Evolutionary conservation across 805 yeast genomes (phyloP).

Genomic region (Yarrowia bubula): DNA sequence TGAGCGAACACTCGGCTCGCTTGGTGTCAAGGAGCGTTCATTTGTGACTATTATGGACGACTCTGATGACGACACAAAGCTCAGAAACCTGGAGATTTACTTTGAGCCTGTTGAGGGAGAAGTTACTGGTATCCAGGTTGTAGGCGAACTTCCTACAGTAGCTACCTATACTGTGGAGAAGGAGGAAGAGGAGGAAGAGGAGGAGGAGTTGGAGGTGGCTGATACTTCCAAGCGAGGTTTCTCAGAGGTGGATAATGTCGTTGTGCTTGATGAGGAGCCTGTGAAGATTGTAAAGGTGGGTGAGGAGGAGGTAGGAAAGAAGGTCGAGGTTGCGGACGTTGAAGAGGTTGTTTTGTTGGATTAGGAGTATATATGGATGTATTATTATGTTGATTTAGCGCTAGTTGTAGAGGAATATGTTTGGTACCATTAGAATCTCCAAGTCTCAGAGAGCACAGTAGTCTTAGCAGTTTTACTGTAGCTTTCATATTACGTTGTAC

Average conservation of each 20-base stretch:
- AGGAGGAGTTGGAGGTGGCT: background rate
- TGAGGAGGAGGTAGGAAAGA: background rate
- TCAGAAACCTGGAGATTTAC: constrained; percentile 45
- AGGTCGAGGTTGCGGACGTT: background rate
- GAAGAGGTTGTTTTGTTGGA: constrained; percentile 10
- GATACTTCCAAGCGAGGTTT: constrained; percentile 6
- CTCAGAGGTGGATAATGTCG: constrained; percentile 1
- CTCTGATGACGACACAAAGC: constrained; percentile 57
- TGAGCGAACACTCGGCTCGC: constrained; percentile 46
- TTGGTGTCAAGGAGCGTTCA: constrained; percentile 61
- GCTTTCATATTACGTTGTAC: too few species aligned
- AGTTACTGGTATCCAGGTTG: background rate
- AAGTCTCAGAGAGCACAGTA: too few species aligned
- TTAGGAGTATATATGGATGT: too few species aligned
- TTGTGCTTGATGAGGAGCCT: constrained; percentile 13
- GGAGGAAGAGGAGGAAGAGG: background rate
- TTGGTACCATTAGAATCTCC: too few species aligned
- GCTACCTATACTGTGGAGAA: background rate
- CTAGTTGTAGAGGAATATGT: too few species aligned
- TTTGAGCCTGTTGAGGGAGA: constrained; percentile 26
- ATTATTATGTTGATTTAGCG: too few species aligned
- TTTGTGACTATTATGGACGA: constrained; percentile 76
- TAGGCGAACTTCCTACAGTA: background rate
- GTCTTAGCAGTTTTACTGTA: too few species aligned
- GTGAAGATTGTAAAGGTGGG: background rate